These are phyloP conservation scores for Zygoascus flipseniorum DNA, from an alignment of 805 yeast genomes.

Conservation along the genomic window DNA sequence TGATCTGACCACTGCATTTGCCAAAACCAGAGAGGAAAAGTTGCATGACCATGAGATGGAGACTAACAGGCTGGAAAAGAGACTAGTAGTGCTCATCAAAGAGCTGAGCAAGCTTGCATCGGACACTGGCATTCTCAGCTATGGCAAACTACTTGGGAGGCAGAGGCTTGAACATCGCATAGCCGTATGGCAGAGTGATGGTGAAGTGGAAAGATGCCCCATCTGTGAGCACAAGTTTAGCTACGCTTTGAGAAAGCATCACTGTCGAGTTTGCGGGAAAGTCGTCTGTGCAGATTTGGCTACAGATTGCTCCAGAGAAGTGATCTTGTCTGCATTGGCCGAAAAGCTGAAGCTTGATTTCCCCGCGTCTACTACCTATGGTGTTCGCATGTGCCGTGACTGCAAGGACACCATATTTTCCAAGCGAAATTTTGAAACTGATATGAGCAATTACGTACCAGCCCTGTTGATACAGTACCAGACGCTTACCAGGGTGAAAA, in stretches of 20 bases:
- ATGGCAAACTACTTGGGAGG: conserved; percentile 21
- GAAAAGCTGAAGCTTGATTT: conserved; percentile 19
- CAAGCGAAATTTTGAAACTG: conserved; percentile 42
- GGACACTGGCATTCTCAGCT: conserved; percentile 24
- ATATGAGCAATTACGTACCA: conserved; percentile 28
- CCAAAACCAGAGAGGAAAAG: conserved; percentile 32
- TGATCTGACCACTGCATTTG: conserved; percentile 42
- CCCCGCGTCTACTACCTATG: conserved; percentile 12
- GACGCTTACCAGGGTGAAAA: conserved; percentile 32
- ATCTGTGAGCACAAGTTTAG: conserved; percentile 55
- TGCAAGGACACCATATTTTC: conserved; percentile 60
- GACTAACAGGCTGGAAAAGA: conserved; percentile 50
- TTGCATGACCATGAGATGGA: conserved; percentile 45
- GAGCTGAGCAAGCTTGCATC: conserved; percentile 17
- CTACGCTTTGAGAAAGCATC: conserved; percentile 65
- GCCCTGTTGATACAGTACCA: conserved; percentile 35
- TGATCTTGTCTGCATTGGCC: conserved; percentile 39
- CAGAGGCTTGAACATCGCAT: conserved; percentile 38
- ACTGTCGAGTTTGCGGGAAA: conserved; percentile 81
- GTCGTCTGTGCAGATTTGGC: conserved; percentile 64
- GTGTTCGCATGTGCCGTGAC: conserved; percentile 54
- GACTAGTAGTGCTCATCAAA: conserved; percentile 35
- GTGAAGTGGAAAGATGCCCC: conserved; percentile 43
- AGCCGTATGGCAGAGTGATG: conserved; percentile 60
- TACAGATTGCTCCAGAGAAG: conserved; percentile 64